Conservation (phyloP, 371 early-diverging fungal species). For the Rhizoclosmatium hyalinum region DNA sequence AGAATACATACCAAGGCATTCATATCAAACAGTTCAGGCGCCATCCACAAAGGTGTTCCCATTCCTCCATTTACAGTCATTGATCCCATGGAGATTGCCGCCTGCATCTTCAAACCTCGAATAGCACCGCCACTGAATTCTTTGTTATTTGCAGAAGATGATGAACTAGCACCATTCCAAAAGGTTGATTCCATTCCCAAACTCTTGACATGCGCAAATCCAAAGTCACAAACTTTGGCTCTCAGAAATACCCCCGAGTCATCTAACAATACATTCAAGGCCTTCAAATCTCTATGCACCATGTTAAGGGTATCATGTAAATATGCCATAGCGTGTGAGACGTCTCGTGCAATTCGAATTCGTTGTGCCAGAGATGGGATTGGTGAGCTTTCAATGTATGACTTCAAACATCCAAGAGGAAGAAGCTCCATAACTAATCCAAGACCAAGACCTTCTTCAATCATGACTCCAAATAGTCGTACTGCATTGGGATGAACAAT, state of each 20-base stretch:
- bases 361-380: constrained; percentile 25
- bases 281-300: constrained; percentile 36
- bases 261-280: constrained; percentile 30
- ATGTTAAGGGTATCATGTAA: constrained; percentile 30
- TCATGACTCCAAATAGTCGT: constrained; percentile 30
- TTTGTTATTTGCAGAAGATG: not conserved
- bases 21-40: constrained; percentile 30
- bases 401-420: constrained; percentile 25
- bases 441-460: constrained; percentile 27
- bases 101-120: constrained; percentile 30
- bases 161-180: constrained; percentile 14
- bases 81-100: constrained; percentile 27
- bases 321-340: constrained; percentile 27
- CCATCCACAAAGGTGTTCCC: constrained; percentile 38
- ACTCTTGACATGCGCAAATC: constrained; percentile 30
- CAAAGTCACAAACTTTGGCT: constrained; percentile 36
- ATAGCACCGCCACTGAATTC: constrained; percentile 28
- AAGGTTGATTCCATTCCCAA: constrained; percentile 25
- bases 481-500: constrained; percentile 31
- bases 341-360: constrained; percentile 22
- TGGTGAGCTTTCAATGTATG: constrained; percentile 11
- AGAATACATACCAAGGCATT: constrained; percentile 20
- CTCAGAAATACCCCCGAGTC: constrained; percentile 23
- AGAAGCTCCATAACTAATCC: constrained; percentile 27
- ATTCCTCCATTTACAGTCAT: constrained; percentile 26